Evolutionary conservation across 2,329 filamentous ascomycete genomes (phyloP).

Genomic region (Neonectria ditissima): DNA sequence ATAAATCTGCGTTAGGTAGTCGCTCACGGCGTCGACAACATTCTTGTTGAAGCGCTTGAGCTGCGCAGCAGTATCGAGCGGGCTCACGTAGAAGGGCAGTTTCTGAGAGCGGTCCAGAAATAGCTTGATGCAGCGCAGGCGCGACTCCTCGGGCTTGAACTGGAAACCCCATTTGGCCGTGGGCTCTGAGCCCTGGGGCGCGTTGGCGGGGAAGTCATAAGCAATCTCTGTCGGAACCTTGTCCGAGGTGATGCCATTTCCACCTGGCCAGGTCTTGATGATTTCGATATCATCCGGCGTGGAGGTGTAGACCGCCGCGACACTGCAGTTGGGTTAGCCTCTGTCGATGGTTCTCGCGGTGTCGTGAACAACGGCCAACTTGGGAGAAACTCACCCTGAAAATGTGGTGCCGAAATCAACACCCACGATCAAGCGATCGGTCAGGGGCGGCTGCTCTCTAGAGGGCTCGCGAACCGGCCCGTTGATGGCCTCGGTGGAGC

Average conservation of each 20-base stretch:
- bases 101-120: constrained; percentile 86
- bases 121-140: constrained; percentile 85
- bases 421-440: constrained; percentile 78
- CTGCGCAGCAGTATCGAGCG: constrained; percentile 80
- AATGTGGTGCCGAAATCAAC: constrained; percentile 90
- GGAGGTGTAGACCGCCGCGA: constrained; percentile 79
- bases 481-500: constrained; percentile 72
- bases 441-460: constrained; percentile 62
- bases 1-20: constrained; percentile 82
- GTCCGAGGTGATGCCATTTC: constrained; percentile 88
- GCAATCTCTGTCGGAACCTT: constrained; percentile 87
- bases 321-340: constrained; percentile 49
- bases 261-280: constrained; percentile 87
- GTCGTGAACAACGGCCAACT: background rate
- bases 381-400: constrained; percentile 69
- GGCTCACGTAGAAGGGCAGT: constrained; percentile 83
- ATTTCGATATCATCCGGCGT: constrained; percentile 85
- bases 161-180: constrained; percentile 84
- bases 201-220: constrained; percentile 58
- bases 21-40: constrained; percentile 81
- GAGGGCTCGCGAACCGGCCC: constrained; percentile 69
- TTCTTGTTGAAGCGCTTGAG: constrained; percentile 81
- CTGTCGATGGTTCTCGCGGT: background rate
- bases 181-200: constrained; percentile 54
- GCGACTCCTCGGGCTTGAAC: constrained; percentile 80